Conservation (phyloP, 805 yeast genomes). For the Kodamaea jinghongensis region DNA sequence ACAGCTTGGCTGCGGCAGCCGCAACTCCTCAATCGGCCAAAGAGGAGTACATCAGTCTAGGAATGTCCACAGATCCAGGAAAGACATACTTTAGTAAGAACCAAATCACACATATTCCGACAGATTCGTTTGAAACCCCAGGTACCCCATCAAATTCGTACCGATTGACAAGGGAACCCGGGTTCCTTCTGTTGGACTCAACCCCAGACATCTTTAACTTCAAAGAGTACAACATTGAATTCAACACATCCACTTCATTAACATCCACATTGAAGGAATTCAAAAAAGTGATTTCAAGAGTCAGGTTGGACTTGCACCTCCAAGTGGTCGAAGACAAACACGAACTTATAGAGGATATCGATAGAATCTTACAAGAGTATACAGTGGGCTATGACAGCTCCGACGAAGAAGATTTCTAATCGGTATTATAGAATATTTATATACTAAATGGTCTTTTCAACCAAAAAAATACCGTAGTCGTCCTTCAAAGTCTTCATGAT, state of each 20-base stretch:
- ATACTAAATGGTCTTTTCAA: slow-evolving; percentile 47
- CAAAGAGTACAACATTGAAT: slow-evolving; percentile 17
- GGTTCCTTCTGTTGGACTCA: slow-evolving; percentile 4
- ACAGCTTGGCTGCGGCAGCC: slow-evolving; percentile 7
- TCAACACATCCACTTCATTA: slow-evolving; percentile 23
- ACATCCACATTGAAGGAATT: slow-evolving; percentile 27
- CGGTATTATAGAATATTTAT: neutral
- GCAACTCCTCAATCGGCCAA: neutral
- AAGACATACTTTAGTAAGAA: slow-evolving; percentile 11
- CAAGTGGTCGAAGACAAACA: slow-evolving; percentile 48
- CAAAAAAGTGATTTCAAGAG: slow-evolving; percentile 22
- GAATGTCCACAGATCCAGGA: slow-evolving; percentile 3
- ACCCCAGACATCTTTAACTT: slow-evolving; percentile 7
- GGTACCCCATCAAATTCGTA: slow-evolving; percentile 2
- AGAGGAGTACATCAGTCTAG: slow-evolving; percentile 2
- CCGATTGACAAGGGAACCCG: slow-evolving; percentile 3
- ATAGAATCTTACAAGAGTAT: slow-evolving; percentile 43
- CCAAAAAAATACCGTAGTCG: slow-evolving; percentile 79
- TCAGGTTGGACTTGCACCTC: slow-evolving; percentile 14
- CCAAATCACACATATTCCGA: slow-evolving; percentile 1
- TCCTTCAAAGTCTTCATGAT: slow-evolving; percentile 89
- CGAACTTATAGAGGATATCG: slow-evolving; percentile 50
- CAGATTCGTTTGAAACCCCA: slow-evolving; percentile 1
- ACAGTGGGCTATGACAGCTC: slow-evolving; percentile 46
- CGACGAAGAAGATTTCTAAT: slow-evolving; percentile 3